Percentiles rank a stretch among this genome's conserved stretches.
These are phyloP conservation scores for Nicotiana knightiana DNA, from an alignment of 257 asterid genomes.

Conservation along the genomic window DNA sequence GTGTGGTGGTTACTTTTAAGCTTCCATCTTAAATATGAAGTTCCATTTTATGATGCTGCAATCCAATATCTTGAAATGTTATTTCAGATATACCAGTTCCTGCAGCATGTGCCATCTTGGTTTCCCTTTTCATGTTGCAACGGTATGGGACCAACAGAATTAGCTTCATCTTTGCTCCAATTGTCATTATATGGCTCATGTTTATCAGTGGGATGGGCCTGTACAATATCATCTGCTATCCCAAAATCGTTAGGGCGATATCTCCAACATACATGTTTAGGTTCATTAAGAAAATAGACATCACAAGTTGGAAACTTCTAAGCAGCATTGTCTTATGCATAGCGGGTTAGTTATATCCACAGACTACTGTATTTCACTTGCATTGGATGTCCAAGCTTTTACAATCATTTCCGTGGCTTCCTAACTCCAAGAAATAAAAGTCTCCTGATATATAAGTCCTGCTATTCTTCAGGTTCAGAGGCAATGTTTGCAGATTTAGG, in stretches of 20 bases:
- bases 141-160: constrained; percentile 74
- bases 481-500: constrained; percentile 89
- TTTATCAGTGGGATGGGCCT: constrained; percentile 67
- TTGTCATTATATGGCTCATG: constrained; percentile 71
- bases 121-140: constrained; percentile 87
- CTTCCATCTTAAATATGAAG: too few relatives aligned
- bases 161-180: constrained; percentile 81
- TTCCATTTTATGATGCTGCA: too few relatives aligned
- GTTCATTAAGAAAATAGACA: constrained; percentile 50
- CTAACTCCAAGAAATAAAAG: neutral
- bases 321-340: constrained; percentile 70
- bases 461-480: constrained; percentile 60
- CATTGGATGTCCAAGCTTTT: neutral
- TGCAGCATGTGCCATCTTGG: constrained; percentile 68
- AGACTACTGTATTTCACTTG: neutral
- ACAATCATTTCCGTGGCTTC: too few relatives aligned
- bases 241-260: constrained; percentile 46
- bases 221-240: constrained; percentile 52
- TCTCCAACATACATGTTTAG: constrained; percentile 76
- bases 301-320: constrained; percentile 64
- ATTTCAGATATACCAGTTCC: constrained; percentile 77
- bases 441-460: neutral
- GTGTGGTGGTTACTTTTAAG: constrained; percentile 14
- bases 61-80: neutral
- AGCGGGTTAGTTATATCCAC: constrained; percentile 56